Evolutionary conservation across 1,284 basidiomycete genomes (phyloP), one percentile per base, ranked within the genome.

Genomic region (Malassezia globosa): DNA sequence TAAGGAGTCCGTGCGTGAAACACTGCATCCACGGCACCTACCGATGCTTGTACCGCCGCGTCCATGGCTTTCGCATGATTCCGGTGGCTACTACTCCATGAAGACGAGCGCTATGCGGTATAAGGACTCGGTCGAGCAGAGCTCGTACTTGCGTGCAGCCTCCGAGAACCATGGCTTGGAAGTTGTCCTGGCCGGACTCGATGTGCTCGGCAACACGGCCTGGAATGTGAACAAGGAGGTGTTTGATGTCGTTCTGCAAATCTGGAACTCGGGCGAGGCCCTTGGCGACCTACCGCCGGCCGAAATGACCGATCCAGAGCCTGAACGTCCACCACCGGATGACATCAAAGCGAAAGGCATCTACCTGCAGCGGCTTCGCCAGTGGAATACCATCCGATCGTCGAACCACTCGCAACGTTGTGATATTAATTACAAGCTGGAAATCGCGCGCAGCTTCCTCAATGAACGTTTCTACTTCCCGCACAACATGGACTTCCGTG

Each of bases 401-500:
- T 50, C 59, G 31, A 59, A 60, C 44, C 92, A 96, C 73, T 85
- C 84, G 14, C 85, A 89, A 52, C 78, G 92, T 37, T 96, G 90
- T 73, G 86, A 80, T 66, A 82, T 90, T 55, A 96, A 96, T 73
- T 97, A 97, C 74, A 95, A 90, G 73, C 81, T 97, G 51, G 92
- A 96, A 73, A 94, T 97, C 64, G 92, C 92, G 1, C 79, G 87
- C 49, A 83, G 89, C 44, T 90, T 87, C 77, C 73, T 88, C 37
- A 80, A 79, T 29, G 87, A 96, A 64, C 81, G 77, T 0, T 84
- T 97, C 72, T 97, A 89, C 74, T 79, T 94, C 55, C 92, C 92
- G 0, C 94, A 97, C 74, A 96, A 95, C 73, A 78, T 97, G 66
- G 94, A 99, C 73, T 99, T 97, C 80, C 82, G 92, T 56, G 94